A percentile compares a stretch with the other conserved stretches of the same genome.
These are phyloP conservation scores for Mortierella sp. DNA, from an alignment of 371 early-diverging fungal genomes.

Conservation along the genomic window DNA sequence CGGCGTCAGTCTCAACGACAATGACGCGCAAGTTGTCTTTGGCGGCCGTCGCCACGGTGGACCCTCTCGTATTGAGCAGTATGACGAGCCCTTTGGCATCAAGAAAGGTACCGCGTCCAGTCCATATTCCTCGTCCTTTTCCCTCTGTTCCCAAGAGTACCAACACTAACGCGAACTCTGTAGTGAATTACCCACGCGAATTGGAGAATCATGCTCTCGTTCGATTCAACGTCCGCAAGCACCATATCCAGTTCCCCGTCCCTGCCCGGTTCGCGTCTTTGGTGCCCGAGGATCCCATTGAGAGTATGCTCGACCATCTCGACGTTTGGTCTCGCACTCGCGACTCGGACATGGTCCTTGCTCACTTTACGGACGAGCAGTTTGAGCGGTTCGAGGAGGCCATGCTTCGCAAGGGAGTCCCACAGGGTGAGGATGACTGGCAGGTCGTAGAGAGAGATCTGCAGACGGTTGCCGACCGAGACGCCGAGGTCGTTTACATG, in stretches of 20 bases:
- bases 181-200: conserved; percentile 44
- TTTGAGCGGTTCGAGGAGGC: conserved; percentile 23
- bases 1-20: background rate
- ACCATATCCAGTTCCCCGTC: conserved; percentile 30
- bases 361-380: conserved; percentile 37
- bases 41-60: conserved; percentile 18
- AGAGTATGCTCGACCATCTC: conserved; percentile 34
- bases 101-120: conserved; percentile 15
- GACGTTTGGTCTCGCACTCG: conserved; percentile 49
- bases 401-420: conserved; percentile 18
- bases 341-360: conserved; percentile 33
- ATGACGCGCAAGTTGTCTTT: conserved; percentile 22
- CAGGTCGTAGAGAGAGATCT: conserved; percentile 40
- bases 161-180: background rate
- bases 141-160: too few species aligned
- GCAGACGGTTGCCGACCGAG: conserved; percentile 27
- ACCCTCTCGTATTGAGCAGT: conserved; percentile 16
- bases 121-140: too few species aligned
- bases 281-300: conserved; percentile 11
- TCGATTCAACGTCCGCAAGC: conserved; percentile 47
- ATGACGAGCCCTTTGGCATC: conserved; percentile 20
- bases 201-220: conserved; percentile 44
- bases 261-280: conserved; percentile 10
- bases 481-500: conserved; percentile 32
- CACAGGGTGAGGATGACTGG: conserved; percentile 34